These are phyloP conservation scores for Boletus pseudo-olivaceus DNA, from an alignment of 768 basidiomycete genomes.

Conservation along the genomic window DNA sequence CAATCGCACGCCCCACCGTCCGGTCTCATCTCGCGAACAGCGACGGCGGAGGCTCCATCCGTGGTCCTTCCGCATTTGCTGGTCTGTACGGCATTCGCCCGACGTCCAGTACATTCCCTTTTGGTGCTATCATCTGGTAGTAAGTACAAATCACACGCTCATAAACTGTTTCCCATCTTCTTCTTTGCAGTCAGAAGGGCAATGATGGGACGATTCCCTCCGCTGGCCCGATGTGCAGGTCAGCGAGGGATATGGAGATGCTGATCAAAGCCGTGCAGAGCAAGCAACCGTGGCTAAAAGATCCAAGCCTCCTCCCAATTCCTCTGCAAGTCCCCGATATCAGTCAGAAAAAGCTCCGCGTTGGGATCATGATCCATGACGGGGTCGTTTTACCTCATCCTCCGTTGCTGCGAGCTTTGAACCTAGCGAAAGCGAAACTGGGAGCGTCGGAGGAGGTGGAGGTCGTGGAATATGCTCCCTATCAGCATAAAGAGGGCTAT, in stretches of 20 bases:
- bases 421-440: conserved; percentile 35
- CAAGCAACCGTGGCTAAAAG: conserved; percentile 38
- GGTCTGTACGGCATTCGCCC: conserved; percentile 43
- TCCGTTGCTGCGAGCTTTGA: conserved; percentile 40
- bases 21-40: conserved; percentile 5
- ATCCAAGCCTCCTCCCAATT: conserved; percentile 34
- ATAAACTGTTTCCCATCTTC: conserved; percentile 9
- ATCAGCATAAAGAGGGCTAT: conserved; percentile 33
- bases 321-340: conserved; percentile 22
- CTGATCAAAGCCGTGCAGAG: conserved; percentile 22
- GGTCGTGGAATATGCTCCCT: conserved; percentile 36
- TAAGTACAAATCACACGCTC: conserved; percentile 8
- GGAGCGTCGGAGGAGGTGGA: conserved; percentile 31
- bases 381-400: conserved; percentile 38
- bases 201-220: conserved; percentile 12
- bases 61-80: conserved; percentile 35
- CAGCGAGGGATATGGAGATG: conserved; percentile 25
- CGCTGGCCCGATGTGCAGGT: conserved; percentile 26
- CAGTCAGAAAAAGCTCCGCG: conserved; percentile 27
- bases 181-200: conserved; percentile 23
- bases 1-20: conserved; percentile 1
- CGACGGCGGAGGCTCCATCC: conserved; percentile 37
- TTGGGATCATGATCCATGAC: conserved; percentile 34
- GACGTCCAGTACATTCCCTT: conserved; percentile 32
- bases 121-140: conserved; percentile 8